Base-by-base conservation (phyloP, 2,329 filamentous ascomycete species). In the Cercospora zeina region DNA sequence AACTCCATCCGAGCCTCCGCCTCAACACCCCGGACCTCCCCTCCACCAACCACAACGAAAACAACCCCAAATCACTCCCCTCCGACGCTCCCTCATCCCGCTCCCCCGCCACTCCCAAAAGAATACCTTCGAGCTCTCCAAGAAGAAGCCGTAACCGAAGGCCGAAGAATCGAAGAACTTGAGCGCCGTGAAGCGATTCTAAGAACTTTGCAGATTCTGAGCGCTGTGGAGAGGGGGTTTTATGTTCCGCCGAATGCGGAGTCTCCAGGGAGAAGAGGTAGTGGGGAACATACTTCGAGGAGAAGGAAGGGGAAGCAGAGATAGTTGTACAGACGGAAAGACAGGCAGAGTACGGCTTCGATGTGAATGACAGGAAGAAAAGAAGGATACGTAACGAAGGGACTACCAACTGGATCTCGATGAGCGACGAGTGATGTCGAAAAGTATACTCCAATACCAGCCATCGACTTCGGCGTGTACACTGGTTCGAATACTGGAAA, bases 131-230 rank as follows among this genome's bases (percentile, higher is more conserved):
- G 56, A 50, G 56, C 51, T 16, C 39, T 47, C 19, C 36, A 55
- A 55, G 49, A 42, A 1, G 24, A 58, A 13, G 42, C 42, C 1
- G 31, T 58, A 7, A 14, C 47, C 16, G 42, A 58, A 27, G 33
- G 45, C 9, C 31, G 45, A 36, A 50, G 31, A 31, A 24, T 33
- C 14, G 24, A 30, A 19, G 47, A 51, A 34, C 27, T 58, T 11
- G 66, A 68, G 16, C 63, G 65, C 11, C 57, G 63, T n/a, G 66
- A 68, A 31, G 67, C 67, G 5, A 68, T 69, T 16, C 62, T 67
- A 10, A 62, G 63, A 14, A 65, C 67, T 1, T 54, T 69, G 21
- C 58, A 68, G 34, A 69, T 69, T 56, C 53, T 69, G 19, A 61
- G 64, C 2, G 66, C 66, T 14, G 59, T 63, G 7, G 33, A 57